phyloP scores from a whole-genome alignment of 2,329 filamentous ascomycete species.

The Phoma herbarum region DNA sequence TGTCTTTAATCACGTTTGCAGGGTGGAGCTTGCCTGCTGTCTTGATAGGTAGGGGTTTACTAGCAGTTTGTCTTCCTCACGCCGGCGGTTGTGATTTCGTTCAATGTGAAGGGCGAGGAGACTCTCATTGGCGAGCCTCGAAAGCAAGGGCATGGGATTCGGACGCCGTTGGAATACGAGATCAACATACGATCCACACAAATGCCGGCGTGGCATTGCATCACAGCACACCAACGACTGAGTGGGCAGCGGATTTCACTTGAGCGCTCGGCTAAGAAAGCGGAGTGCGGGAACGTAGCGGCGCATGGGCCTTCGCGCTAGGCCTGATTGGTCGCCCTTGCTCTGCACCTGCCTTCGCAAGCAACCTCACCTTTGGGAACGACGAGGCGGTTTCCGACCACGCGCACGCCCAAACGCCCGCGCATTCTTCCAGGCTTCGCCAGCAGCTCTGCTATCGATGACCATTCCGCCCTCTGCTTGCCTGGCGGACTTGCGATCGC shows the following conservation, averaged over 20 bases:
- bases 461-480: conserved; percentile 28
- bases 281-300: conserved; percentile 11
- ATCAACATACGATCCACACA: conserved; percentile 2
- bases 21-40: neutral
- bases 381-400: conserved; percentile 18
- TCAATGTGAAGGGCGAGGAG: neutral
- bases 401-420: conserved; percentile 32
- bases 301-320: neutral
- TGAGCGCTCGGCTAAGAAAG: conserved; percentile 17
- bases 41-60: neutral
- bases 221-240: neutral
- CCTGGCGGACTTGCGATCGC: conserved; percentile 41
- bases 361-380: conserved; percentile 27
- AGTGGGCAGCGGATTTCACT: conserved; percentile 13
- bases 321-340: conserved; percentile 4
- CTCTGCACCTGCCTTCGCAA: conserved; percentile 15
- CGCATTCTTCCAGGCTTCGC: conserved; percentile 23
- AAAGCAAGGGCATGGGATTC: neutral
- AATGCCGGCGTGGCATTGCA: neutral
- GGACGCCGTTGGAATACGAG: neutral
- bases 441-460: conserved; percentile 32
- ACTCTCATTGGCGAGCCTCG: neutral
- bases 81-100: neutral
- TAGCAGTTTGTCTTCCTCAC: neutral
- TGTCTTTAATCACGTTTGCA: neutral